Evolutionary conservation across 192 early-diverging fungal genomes (phyloP).

Genomic region (Coemansia sp.): DNA sequence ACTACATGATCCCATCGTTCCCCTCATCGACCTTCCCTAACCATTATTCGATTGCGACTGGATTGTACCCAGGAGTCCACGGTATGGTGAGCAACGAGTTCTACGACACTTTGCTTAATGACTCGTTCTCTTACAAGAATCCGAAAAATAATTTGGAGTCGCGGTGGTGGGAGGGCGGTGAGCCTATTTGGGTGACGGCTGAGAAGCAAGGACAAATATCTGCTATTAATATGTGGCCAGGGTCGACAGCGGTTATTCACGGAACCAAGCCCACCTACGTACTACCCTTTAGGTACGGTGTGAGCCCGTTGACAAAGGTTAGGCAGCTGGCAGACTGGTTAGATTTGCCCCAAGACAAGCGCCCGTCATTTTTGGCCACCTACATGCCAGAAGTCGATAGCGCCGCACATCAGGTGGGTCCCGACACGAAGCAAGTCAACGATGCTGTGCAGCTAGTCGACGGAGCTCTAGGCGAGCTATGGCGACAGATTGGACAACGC

Average conservation of each 20-base stretch:
- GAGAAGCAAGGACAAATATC: conserved; percentile 69
- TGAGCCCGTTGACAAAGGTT: conserved; percentile 60
- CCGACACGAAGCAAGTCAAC: conserved; percentile 68
- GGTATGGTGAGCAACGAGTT: conserved; percentile 90
- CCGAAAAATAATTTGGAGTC: conserved; percentile 61
- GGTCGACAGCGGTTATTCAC: conserved; percentile 64
- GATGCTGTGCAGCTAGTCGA: conserved; percentile 60
- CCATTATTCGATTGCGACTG: conserved; percentile 89
- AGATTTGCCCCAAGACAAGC: conserved; percentile 65
- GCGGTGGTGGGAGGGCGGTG: conserved; percentile 85
- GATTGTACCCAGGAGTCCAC: conserved; percentile 90
- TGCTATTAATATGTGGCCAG: conserved; percentile 89
- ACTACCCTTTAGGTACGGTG: conserved; percentile 55
- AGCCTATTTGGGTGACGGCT: conserved; percentile 92
- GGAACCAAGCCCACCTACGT: conserved; percentile 67
- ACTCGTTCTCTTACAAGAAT: conserved; percentile 79
- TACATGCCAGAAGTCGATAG: conserved; percentile 84
- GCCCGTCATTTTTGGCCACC: conserved; percentile 75
- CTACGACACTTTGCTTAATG: conserved; percentile 71
- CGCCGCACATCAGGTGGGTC: conserved; percentile 75
- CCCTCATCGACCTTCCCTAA: conserved; percentile 87
- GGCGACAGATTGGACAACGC: conserved; percentile 60
- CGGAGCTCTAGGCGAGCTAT: conserved; percentile 62
- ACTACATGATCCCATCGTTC: conserved; percentile 57
- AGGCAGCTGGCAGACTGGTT: conserved; percentile 74